Conservation (phyloP, 179 eudicot species). For the Beta corolliflora region DNA sequence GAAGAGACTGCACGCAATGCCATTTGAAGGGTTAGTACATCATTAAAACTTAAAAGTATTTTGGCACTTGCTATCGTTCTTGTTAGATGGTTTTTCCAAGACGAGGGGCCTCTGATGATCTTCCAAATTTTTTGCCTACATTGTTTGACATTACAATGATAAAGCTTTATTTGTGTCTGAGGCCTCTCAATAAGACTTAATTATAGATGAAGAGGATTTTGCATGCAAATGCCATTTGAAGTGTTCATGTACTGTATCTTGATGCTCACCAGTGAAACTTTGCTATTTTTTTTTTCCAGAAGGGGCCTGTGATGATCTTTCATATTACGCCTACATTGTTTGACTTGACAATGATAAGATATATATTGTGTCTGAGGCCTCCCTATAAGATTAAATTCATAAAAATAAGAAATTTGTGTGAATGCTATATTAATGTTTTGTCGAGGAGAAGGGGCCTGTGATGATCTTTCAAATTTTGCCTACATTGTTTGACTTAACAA, state of each 20-base stretch:
- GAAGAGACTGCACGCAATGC: not conserved
- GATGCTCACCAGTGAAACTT: not conserved
- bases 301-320: conserved; percentile 29
- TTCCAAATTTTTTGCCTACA: conserved; percentile 27
- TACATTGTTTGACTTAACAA: conserved; percentile 28
- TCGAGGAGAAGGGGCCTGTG: conserved; percentile 24
- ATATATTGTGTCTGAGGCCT: conserved; percentile 17
- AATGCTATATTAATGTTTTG: not conserved
- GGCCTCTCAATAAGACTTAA: conserved; percentile 3
- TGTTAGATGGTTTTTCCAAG: not conserved
- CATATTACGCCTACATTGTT: conserved; percentile 29
- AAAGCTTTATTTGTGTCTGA: conserved; percentile 3
- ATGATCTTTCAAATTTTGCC: conserved; percentile 24
- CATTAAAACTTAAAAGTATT: not conserved
- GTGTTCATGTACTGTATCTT: not conserved
- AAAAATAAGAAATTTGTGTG: too few relatives aligned
- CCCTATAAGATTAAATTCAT: too few relatives aligned
- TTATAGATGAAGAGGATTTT: not conserved
- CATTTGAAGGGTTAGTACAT: not conserved
- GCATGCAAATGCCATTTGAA: not conserved
- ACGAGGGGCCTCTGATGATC: conserved; percentile 29
- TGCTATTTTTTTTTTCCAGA: not conserved
- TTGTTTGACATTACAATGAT: conserved; percentile 25
- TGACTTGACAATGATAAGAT: conserved; percentile 17
- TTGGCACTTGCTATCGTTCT: not conserved